Base-by-base conservation (phyloP, 306 rosid species). In the Cucurbita maxima region DNA sequence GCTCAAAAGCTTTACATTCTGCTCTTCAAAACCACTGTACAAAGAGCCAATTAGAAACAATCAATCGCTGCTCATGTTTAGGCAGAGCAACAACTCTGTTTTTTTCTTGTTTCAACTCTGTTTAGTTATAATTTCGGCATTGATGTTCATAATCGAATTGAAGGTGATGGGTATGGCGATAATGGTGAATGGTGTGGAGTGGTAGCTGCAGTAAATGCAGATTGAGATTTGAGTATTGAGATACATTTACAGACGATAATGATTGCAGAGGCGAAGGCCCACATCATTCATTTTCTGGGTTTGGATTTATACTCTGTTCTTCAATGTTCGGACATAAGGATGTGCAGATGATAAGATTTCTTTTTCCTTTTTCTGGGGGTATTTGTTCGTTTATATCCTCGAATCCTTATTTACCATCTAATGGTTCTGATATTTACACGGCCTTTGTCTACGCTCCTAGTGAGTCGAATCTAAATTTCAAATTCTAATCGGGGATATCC, bases 1-100 rank as follows among this genome's bases (percentile, higher is more conserved):
- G 96, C 89, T 88, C 88, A 91, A 73, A 95, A 95, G 83, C 52
- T 91, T 75, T 87, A 95, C 77, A 80, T 95, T 84, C 92, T 95
- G 75, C 82, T 95, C 77, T 95, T 95, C 58, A 95, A 95, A 85
- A 95, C 99, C 40, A 78, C 91, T 20, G 97, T 95, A 75, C 96
- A 88, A 82, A 95, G 90, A 82, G 96, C 96, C 54, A 90, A 82
- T 74, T 74, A 86, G 67, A 41, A 61, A 30, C 34, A 30, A 3
- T 30, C 34, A 30, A 30, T 30, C 34, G 34, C 34, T 30, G 34
- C 2, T 30, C 34, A 30, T 30, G 34, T 30, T 30, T 30, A 3
- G 34, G 34, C 34, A 30, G 34, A 30, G 34, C 34, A 30, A 30
- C 34, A 30, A 30, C 34, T 30, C 34, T 30, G 34, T 30, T 30